A percentile compares a stretch with the other conserved stretches of the same genome.
These are phyloP conservation scores for Aureobasidium sp. DNA, from an alignment of 2,329 filamentous ascomycete genomes.

Conservation along the genomic window DNA sequence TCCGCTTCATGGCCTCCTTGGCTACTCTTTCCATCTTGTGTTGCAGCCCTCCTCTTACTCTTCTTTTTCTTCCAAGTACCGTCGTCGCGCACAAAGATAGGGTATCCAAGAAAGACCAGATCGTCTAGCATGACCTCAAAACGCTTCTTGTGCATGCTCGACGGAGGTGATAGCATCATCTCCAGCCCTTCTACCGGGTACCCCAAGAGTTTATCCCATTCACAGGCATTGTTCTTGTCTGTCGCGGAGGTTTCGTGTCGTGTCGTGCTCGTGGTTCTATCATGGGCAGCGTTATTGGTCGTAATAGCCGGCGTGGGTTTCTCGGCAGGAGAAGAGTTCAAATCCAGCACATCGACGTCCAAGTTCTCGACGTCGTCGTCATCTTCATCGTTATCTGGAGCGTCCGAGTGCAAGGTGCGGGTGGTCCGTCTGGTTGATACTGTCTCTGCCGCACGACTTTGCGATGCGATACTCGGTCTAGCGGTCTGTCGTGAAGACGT, in stretches of 20 bases:
- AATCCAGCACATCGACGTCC: slow-evolving; percentile 9
- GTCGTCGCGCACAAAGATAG: slow-evolving; percentile 82
- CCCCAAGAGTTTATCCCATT: slow-evolving; percentile 77
- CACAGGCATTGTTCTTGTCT: slow-evolving; percentile 17
- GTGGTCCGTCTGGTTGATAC: slow-evolving; percentile 14
- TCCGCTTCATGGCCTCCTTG: background rate
- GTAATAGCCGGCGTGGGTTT: background rate
- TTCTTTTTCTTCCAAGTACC: slow-evolving; percentile 71
- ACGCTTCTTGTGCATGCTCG: slow-evolving; percentile 80
- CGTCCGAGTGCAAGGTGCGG: slow-evolving; percentile 24
- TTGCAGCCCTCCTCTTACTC: slow-evolving; percentile 10
- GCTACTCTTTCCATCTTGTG: slow-evolving; percentile 5
- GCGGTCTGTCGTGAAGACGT: slow-evolving; percentile 16
- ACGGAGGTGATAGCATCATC: slow-evolving; percentile 79
- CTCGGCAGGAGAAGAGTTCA: slow-evolving; percentile 3
- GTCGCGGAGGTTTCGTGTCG: background rate
- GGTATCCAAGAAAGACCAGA: slow-evolving; percentile 83
- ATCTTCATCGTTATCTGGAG: slow-evolving; percentile 26
- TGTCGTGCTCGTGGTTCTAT: background rate
- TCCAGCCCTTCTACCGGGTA: slow-evolving; percentile 80
- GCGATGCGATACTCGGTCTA: slow-evolving; percentile 11
- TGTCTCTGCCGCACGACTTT: slow-evolving; percentile 11
- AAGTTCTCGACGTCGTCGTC: slow-evolving; percentile 20
- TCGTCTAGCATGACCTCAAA: slow-evolving; percentile 88
- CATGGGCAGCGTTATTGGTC: background rate